Evolutionary conservation across 139 green algal species (phyloP), one percentile per base, ranked within the genome.

Genomic region (Asterochloris erici): DNA sequence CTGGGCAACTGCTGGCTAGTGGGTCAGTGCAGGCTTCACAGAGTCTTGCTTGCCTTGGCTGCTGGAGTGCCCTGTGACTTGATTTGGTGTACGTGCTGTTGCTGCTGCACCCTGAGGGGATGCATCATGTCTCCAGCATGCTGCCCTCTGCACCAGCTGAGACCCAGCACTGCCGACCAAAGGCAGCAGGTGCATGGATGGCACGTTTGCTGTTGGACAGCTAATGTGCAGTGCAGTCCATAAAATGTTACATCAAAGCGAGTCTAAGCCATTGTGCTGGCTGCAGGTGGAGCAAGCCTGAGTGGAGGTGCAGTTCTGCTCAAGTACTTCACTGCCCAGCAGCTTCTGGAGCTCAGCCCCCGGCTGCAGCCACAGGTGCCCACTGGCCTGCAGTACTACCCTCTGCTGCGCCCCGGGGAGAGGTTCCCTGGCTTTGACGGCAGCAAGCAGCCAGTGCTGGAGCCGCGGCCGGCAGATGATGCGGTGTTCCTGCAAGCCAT

Each of bases 381-480:
- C 14, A 90, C 93, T n/a, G 88, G 89, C 0, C 90, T 98, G 54
- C 82, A 94, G 10, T 99, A 98, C 84, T 98, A 98, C 89, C 94
- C 94, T 0, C 92, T 98, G 15, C 74, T 83, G 0, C 62, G 80
- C 9, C 73, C 84, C 6, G 96, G 96, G 9, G 95, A 99, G 89
- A 89, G 96, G 21, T 98, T 98, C 82, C 95, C 95, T 0, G 84
- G 97, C 0, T 90, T 91, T 64, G 95, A 98, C 84, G 89, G 93
- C 12, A 28, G 88, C 24, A 76, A 94, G 82, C 77, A 84, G 60
- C 91, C 93, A 0, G 78, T 82, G 14, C 60, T 98, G 74, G 61
- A 84, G 61, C 96, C 95, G 0, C 84, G 92, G 15, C 95, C 94
- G 0, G 85, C 81, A 0, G 87, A 93, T n/a, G 93, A 96, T 82